phyloP scores from a whole-genome alignment of 768 basidiomycete genomes.

The Gymnopilus junonius region DNA sequence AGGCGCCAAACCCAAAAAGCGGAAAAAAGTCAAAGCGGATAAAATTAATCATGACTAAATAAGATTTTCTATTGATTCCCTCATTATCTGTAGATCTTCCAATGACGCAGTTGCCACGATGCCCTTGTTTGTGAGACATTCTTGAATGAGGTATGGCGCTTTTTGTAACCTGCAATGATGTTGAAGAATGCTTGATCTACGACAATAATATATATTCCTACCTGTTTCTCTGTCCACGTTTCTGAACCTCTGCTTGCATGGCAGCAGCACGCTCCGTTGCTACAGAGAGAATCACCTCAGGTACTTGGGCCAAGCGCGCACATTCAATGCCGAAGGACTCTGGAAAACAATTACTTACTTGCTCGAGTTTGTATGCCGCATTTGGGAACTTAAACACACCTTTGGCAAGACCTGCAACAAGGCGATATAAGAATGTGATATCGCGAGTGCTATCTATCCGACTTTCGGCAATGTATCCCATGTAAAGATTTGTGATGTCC shows the following conservation, averaged over 20 bases:
- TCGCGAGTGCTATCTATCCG: conserved; percentile 75
- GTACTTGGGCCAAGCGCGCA: conserved; percentile 84
- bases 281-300: conserved; percentile 64
- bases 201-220: conserved; percentile 25
- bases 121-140: conserved; percentile 23
- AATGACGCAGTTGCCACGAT: conserved; percentile 23
- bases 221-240: conserved; percentile 55
- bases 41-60: conserved; percentile 25
- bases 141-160: conserved; percentile 30
- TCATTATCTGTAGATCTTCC: conserved; percentile 30
- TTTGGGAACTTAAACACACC: conserved; percentile 39
- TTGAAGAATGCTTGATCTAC: neutral
- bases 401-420: conserved; percentile 72
- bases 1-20: conserved; percentile 26
- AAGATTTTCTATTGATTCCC: conserved; percentile 25
- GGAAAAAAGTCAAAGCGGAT: conserved; percentile 50
- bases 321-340: conserved; percentile 95
- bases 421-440: conserved; percentile 86
- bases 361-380: neutral
- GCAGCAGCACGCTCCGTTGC: conserved; percentile 60
- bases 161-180: conserved; percentile 23
- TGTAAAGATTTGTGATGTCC: conserved; percentile 79
- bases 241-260: conserved; percentile 58
- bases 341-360: conserved; percentile 10
- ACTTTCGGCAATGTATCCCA: conserved; percentile 77